Conservation (phyloP, 768 basidiomycete species). For the Boletales sp. region DNA sequence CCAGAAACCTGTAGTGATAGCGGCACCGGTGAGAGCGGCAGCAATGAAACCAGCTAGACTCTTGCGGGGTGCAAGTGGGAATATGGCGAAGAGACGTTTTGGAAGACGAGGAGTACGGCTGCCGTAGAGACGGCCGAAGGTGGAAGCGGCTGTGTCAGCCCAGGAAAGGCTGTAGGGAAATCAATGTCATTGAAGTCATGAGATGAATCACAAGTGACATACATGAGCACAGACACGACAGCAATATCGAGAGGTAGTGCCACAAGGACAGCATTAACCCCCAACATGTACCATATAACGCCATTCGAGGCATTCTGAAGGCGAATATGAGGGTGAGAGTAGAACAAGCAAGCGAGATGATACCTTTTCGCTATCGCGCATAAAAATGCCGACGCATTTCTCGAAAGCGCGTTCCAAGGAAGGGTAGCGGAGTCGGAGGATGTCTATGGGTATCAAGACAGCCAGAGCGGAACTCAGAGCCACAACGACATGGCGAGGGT, state of each 20-base stretch:
- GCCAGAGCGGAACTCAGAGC: conserved; percentile 64
- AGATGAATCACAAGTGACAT: conserved; percentile 29
- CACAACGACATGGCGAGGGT: conserved; percentile 51
- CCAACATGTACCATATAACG: conserved; percentile 85
- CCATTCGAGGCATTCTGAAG: conserved; percentile 66
- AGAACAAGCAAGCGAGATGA: background rate
- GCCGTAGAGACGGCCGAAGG: conserved; percentile 83
- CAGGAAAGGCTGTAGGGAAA: conserved; percentile 68
- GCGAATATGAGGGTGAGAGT: no score
- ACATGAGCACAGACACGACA: conserved; percentile 88
- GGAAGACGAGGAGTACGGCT: conserved; percentile 63
- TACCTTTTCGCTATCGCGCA: conserved; percentile 87
- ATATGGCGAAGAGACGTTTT: conserved; percentile 37
- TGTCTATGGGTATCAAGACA: conserved; percentile 68
- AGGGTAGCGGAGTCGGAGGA: conserved; percentile 65
- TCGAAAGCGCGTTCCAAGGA: conserved; percentile 71
- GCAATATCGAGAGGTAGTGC: conserved; percentile 85
- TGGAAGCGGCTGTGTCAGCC: conserved; percentile 94
- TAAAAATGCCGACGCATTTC: conserved; percentile 68
- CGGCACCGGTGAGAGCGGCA: conserved; percentile 67
- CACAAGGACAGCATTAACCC: conserved; percentile 72
- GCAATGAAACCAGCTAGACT: conserved; percentile 83
- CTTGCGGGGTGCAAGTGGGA: conserved; percentile 80
- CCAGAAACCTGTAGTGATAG: conserved; percentile 72
- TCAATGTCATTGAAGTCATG: background rate